phyloP scores from a whole-genome alignment of 2,329 filamentous ascomycete species.

The Neonectria ditissima region DNA sequence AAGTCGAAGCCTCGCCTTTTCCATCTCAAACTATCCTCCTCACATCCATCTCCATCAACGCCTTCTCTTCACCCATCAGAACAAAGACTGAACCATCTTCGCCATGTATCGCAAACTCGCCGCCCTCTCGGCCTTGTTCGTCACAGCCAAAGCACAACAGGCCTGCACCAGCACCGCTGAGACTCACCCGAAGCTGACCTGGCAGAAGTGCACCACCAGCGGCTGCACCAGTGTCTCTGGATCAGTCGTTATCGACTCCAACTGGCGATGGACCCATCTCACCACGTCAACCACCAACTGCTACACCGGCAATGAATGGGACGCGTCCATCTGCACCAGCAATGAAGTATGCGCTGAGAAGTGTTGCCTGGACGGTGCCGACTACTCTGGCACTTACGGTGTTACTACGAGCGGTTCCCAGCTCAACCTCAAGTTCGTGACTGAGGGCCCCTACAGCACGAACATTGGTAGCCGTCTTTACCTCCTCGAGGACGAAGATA shows the following conservation, averaged over 20 bases:
- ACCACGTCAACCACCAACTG: constrained; percentile 63
- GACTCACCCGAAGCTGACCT: constrained; percentile 64
- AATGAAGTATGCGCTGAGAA: constrained; percentile 58
- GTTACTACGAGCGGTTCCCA: constrained; percentile 63
- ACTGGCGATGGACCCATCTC: constrained; percentile 71
- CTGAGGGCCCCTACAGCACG: constrained; percentile 58
- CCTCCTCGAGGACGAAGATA: constrained; percentile 70
- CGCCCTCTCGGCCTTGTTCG: constrained; percentile 45
- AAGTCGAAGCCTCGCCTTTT: constrained; percentile 9
- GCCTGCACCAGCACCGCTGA: constrained; percentile 61
- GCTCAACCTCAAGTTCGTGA: constrained; percentile 69
- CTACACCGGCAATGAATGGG: constrained; percentile 65
- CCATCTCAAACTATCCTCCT: not conserved
- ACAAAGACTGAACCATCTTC: constrained; percentile 22
- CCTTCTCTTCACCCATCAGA: constrained; percentile 16
- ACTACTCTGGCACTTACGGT: constrained; percentile 65
- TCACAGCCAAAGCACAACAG: constrained; percentile 58
- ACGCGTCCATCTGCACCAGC: constrained; percentile 55
- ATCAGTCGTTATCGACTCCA: constrained; percentile 68
- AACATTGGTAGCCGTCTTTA: constrained; percentile 71
- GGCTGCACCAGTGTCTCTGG: constrained; percentile 64
- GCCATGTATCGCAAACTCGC: constrained; percentile 48
- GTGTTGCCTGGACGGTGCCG: constrained; percentile 66
- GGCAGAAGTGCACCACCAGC: constrained; percentile 63
- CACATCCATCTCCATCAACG: constrained; percentile 5